Conservation (phyloP, 768 basidiomycete species). For the Termitomyces eurrhizus region DNA sequence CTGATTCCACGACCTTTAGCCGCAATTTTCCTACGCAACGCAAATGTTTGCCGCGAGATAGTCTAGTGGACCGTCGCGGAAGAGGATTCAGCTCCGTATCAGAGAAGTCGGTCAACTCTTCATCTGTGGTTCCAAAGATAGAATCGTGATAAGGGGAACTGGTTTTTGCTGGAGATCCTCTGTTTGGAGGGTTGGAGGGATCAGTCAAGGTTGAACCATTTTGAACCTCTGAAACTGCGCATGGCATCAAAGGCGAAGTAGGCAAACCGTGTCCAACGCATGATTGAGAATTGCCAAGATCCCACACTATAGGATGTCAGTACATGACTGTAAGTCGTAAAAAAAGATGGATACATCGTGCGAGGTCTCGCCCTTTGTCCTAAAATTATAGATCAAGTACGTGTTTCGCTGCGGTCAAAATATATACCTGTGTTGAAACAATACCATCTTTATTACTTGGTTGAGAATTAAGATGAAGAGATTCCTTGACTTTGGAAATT, state of each 20-base stretch:
- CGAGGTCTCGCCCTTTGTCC: slow-evolving; percentile 23
- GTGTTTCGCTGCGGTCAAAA: neutral
- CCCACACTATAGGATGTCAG: slow-evolving; percentile 12
- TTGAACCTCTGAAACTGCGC: slow-evolving; percentile 3
- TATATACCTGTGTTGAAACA: slow-evolving; percentile 20
- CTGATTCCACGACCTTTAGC: slow-evolving; percentile 7
- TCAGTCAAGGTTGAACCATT: neutral
- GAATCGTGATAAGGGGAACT: slow-evolving; percentile 14
- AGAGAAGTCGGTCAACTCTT: slow-evolving; percentile 24
- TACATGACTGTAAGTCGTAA: neutral
- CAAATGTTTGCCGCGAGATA: neutral
- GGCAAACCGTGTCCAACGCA: slow-evolving; percentile 4
- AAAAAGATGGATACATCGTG: slow-evolving; percentile 16
- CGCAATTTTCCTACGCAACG: neutral
- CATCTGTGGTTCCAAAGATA: slow-evolving; percentile 19
- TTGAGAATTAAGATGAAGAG: slow-evolving; percentile 19
- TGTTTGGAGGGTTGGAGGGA: neutral
- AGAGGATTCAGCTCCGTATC: slow-evolving; percentile 8
- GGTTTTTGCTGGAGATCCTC: neutral
- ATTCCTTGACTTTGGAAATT: slow-evolving; percentile 21
- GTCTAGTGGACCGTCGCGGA: neutral
- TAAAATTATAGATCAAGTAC: neutral
- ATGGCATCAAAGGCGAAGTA: slow-evolving; percentile 13
- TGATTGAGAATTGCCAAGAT: slow-evolving; percentile 10
- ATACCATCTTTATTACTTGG: slow-evolving; percentile 4